A percentile compares a stretch with the other conserved stretches of the same genome.
phyloP scores from a whole-genome alignment of 352 stramenopile genomes.

The Sclerospora graminicola region DNA sequence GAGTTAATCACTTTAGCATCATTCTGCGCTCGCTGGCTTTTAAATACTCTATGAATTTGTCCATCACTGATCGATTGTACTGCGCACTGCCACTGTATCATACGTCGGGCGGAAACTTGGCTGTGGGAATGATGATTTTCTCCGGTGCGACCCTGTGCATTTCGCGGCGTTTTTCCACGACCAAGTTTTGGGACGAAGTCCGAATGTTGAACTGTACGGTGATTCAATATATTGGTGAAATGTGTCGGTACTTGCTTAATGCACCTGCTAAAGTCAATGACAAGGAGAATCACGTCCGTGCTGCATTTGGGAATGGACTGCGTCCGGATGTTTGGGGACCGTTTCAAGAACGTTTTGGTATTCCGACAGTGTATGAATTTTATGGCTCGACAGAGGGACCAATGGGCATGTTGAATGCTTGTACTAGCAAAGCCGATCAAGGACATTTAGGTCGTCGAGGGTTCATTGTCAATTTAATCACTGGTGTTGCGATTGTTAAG shows the following conservation, averaged over 20 bases:
- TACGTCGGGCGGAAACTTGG: slow-evolving; percentile 70
- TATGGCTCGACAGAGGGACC: slow-evolving; percentile 88
- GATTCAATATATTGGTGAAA: slow-evolving; percentile 88
- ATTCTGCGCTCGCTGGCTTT: slow-evolving; percentile 51
- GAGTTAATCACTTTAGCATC: slow-evolving; percentile 68
- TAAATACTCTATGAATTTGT: slow-evolving; percentile 37
- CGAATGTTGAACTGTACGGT: slow-evolving; percentile 55
- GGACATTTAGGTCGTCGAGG: slow-evolving; percentile 60
- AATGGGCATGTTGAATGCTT: slow-evolving; percentile 72
- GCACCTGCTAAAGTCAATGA: slow-evolving; percentile 36
- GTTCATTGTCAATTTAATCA: slow-evolving; percentile 36
- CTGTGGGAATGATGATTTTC: slow-evolving; percentile 73
- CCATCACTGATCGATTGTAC: slow-evolving; percentile 59
- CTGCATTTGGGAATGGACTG: slow-evolving; percentile 87
- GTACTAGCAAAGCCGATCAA: slow-evolving; percentile 39
- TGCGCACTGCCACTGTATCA: slow-evolving; percentile 79
- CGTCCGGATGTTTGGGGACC: slow-evolving; percentile 80
- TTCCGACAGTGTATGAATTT: slow-evolving; percentile 85
- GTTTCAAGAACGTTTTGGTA: slow-evolving; percentile 83
- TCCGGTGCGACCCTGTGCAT: slow-evolving; percentile 68
- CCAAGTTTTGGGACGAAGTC: slow-evolving; percentile 72
- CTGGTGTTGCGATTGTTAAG: slow-evolving; percentile 55
- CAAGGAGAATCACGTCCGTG: slow-evolving; percentile 55
- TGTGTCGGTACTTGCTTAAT: slow-evolving; percentile 81
- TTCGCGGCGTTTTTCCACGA: slow-evolving; percentile 61